Conservation (phyloP, 2,329 filamentous ascomycete species). For the Cephalotrichum gorgonifer region DNA sequence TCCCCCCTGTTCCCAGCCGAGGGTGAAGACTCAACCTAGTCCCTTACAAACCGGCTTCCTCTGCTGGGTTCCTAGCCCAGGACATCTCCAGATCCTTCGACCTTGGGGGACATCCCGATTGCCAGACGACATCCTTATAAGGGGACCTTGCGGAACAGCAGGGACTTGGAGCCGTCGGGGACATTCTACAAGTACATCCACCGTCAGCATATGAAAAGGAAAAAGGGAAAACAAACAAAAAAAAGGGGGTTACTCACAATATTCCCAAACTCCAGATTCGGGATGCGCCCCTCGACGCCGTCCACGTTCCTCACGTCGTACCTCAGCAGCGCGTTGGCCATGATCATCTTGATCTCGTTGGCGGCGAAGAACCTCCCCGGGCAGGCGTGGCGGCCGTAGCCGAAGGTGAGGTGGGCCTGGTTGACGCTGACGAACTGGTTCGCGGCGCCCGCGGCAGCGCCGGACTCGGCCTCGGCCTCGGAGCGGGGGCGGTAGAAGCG, state of each 20-base stretch:
- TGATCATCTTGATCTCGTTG: constrained; percentile 43
- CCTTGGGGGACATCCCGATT: no score
- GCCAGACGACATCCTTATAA: no score
- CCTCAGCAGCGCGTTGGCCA: constrained; percentile 38
- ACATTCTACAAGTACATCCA: not conserved
- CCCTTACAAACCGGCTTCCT: no score
- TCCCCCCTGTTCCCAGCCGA: no score
- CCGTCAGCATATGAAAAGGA: no score
- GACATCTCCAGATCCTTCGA: not conserved
- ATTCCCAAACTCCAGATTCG: constrained; percentile 4
- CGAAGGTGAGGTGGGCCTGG: constrained; percentile 40
- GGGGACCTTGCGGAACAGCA: not conserved
- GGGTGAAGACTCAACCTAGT: no score
- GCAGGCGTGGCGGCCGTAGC: constrained; percentile 46
- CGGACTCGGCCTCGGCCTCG: constrained; percentile 17
- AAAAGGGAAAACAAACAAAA: not conserved
- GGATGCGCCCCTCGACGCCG: not conserved
- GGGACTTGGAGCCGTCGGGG: constrained; percentile 3
- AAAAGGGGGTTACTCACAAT: not conserved
- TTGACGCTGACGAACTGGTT: constrained; percentile 42
- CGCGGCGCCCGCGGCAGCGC: constrained; percentile 18
- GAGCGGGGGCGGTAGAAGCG: constrained; percentile 34
- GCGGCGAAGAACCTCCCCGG: constrained; percentile 47
- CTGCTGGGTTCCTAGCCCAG: no score
- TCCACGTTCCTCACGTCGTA: constrained; percentile 34